A percentile compares a stretch with the other conserved stretches of the same genome.
Evolutionary conservation across 495 filamentous ascomycete species (phyloP).

Genomic region (Massariosphaeria phaeospora): DNA sequence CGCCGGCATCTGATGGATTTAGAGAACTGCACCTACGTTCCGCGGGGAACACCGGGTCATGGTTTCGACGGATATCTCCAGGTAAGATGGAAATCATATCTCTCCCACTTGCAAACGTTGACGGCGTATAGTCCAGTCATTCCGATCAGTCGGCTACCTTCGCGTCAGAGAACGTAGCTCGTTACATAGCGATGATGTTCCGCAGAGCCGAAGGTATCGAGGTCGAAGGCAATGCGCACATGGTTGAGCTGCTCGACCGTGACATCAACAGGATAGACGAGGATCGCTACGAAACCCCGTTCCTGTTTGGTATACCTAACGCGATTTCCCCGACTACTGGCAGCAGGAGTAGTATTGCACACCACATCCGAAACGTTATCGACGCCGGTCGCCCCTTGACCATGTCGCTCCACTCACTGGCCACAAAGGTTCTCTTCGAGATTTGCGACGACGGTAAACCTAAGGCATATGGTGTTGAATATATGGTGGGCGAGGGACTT

Average conservation of each 20-base stretch:
- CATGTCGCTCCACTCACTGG: conserved; percentile 55
- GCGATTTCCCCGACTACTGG: no score
- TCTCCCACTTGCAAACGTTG: conserved; percentile 6
- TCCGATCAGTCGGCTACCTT: conserved; percentile 5
- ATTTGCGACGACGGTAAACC: conserved; percentile 41
- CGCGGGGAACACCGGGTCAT: neutral
- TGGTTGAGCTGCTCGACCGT: neutral
- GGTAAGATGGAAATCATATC: conserved; percentile 1
- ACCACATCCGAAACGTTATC: no score
- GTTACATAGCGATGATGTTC: no score
- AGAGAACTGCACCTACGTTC: conserved; percentile 16
- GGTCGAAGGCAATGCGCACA: neutral
- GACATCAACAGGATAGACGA: conserved; percentile 12
- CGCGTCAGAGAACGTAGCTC: conserved; percentile 6
- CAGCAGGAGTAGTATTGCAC: no score
- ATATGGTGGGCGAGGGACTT: conserved; percentile 54
- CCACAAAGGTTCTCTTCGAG: conserved; percentile 57
- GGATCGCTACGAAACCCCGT: conserved; percentile 8
- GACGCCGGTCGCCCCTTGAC: conserved; percentile 48
- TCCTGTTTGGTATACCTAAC: conserved; percentile 9
- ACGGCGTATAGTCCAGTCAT: neutral
- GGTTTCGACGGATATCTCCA: conserved; percentile 21
- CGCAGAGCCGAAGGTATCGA: no score
- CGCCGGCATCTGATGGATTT: conserved; percentile 44
- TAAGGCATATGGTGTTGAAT: conserved; percentile 58